A percentile compares a stretch with the other conserved stretches of the same genome.
Conservation (phyloP, 768 basidiomycete species). For the Kwoniella heveanensis region DNA sequence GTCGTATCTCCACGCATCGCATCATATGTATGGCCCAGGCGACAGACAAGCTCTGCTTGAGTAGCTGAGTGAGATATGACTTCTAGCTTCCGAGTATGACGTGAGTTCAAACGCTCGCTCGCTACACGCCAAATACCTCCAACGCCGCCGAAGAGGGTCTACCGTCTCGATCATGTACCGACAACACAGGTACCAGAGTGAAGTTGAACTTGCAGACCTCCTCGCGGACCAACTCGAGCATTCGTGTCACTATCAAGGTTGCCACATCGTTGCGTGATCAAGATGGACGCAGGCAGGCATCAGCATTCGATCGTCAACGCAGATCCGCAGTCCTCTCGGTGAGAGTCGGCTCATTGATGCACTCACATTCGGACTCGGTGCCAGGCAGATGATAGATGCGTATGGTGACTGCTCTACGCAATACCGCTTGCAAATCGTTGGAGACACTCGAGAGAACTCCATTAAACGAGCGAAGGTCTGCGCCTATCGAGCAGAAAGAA, state of each 20-base stretch:
- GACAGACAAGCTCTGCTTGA: too few relatives aligned
- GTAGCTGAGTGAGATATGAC: too few relatives aligned
- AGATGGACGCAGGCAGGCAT: too few relatives aligned
- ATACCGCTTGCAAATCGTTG: not conserved
- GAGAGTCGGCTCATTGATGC: too few relatives aligned
- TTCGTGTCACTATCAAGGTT: not conserved
- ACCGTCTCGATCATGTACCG: constrained; percentile 21
- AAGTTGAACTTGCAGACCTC: constrained; percentile 3
- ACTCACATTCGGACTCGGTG: not conserved
- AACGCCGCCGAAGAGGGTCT: constrained; percentile 15
- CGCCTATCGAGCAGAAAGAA: too few relatives aligned
- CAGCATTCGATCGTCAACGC: too few relatives aligned
- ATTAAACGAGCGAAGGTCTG: not conserved
- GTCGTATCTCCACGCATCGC: too few relatives aligned
- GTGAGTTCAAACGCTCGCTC: not conserved
- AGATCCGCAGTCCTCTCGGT: not conserved
- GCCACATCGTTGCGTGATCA: too few relatives aligned
- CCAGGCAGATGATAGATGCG: constrained; percentile 20
- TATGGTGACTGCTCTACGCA: constrained; percentile 6
- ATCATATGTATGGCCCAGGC: too few relatives aligned
- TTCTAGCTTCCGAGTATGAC: too few relatives aligned
- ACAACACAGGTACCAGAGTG: constrained; percentile 31
- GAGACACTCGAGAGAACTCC: not conserved
- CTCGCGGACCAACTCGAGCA: not conserved
- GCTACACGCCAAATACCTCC: constrained; percentile 32